phyloP scores from a whole-genome alignment of 2,329 filamentous ascomycete genomes.

The Ophiocordyceps robertsii region DNA sequence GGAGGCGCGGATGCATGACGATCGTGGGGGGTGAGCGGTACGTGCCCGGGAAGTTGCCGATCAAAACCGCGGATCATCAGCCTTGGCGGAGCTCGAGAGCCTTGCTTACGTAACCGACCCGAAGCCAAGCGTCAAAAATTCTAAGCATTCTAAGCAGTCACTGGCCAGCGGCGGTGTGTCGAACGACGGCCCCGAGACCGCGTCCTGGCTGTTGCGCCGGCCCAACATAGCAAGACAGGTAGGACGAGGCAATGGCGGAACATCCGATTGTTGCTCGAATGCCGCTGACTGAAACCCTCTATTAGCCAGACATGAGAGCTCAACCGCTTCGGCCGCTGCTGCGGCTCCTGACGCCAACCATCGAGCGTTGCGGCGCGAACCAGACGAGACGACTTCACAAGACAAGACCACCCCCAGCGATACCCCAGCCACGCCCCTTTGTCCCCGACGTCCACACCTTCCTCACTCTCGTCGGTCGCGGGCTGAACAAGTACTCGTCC shows the following conservation, averaged over 20 bases:
- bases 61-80: too few species aligned
- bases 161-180: neutral
- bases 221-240: neutral
- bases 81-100: slow-evolving; percentile 5
- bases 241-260: neutral
- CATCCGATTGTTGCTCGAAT: neutral
- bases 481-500: slow-evolving; percentile 64
- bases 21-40: too few species aligned
- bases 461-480: slow-evolving; percentile 80
- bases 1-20: too few species aligned
- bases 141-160: neutral
- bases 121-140: neutral
- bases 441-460: slow-evolving; percentile 78
- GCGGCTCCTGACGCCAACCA: slow-evolving; percentile 16
- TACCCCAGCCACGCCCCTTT: slow-evolving; percentile 67
- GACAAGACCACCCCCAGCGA: slow-evolving; percentile 21
- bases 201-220: neutral
- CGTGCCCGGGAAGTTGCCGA: too few species aligned
- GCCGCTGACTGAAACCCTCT: neutral
- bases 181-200: neutral
- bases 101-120: slow-evolving; percentile 18
- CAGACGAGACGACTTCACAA: slow-evolving; percentile 31
- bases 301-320: slow-evolving; percentile 14
- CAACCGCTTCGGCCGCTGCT: slow-evolving; percentile 17
- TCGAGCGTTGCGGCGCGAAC: slow-evolving; percentile 16